Evolutionary conservation across 352 stramenopile species (phyloP).

Genomic region (Proteromonas lacertae): DNA sequence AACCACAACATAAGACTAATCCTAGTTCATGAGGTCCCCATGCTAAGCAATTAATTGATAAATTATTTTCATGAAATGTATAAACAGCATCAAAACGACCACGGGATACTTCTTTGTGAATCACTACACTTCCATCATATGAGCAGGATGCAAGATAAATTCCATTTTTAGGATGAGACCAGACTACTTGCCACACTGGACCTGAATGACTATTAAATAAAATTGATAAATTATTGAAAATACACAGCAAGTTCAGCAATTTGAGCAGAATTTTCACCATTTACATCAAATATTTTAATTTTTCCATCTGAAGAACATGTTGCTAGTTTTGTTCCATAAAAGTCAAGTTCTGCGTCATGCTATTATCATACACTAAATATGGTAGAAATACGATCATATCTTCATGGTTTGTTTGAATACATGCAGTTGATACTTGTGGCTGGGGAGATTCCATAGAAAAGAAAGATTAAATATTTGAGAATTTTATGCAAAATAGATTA

Average conservation of each 20-base stretch:
- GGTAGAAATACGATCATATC: too few species aligned
- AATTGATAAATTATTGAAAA: conserved; percentile 5
- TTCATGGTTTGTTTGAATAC: conserved; percentile 80
- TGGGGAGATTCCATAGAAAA: too few species aligned
- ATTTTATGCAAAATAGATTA: too few species aligned
- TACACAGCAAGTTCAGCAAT: too few species aligned
- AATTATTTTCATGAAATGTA: conserved; percentile 37
- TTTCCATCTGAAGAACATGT: conserved; percentile 86
- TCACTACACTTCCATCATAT: conserved; percentile 84
- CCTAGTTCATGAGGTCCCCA: conserved; percentile 88
- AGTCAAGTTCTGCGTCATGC: conserved; percentile 55
- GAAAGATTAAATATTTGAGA: too few species aligned
- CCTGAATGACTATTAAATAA: conserved; percentile 49
- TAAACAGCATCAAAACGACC: conserved; percentile 70
- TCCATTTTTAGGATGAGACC: conserved; percentile 89
- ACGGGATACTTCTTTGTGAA: conserved; percentile 63
- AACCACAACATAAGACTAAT: conserved; percentile 55
- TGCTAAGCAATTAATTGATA: conserved; percentile 56
- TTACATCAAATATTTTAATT: conserved; percentile 83
- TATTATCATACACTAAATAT: too few species aligned
- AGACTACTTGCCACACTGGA: conserved; percentile 86
- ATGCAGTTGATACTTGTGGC: neutral
- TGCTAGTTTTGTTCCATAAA: conserved; percentile 91
- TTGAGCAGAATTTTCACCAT: conserved; percentile 23
- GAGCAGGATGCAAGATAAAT: conserved; percentile 73